A percentile compares a stretch with the other conserved stretches of the same genome.
Conservation (phyloP, 768 basidiomycete genomes). For the Mrakia blollopis region DNA sequence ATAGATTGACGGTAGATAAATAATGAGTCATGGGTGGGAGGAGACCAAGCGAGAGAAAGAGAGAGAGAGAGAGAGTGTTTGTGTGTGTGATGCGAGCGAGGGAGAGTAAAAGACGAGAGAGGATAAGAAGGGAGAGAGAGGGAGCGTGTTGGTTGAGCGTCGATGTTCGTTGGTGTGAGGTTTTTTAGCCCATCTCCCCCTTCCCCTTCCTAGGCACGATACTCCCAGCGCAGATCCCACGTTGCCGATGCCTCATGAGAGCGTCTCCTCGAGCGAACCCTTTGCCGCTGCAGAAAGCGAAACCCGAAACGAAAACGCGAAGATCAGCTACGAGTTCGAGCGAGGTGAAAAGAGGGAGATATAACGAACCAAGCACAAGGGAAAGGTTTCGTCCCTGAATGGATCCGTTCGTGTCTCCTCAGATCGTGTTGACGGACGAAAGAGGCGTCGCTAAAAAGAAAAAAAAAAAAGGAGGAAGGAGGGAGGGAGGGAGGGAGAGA, state of each 20-base stretch:
- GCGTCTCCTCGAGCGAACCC: conserved; percentile 49
- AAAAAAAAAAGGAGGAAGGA: background rate
- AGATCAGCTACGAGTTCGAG: background rate
- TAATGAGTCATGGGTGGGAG: too few species aligned
- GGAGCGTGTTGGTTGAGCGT: background rate
- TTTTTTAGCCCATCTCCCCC: background rate
- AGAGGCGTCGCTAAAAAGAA: conserved; percentile 41
- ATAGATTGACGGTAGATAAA: too few species aligned
- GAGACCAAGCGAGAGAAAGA: too few species aligned
- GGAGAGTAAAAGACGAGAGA: too few species aligned
- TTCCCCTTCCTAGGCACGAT: conserved; percentile 36
- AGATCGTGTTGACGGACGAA: conserved; percentile 50
- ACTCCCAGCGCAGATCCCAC: conserved; percentile 47
- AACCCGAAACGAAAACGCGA: background rate
- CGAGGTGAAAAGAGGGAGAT: background rate
- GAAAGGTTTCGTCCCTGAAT: conserved; percentile 47
- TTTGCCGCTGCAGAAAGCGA: conserved; percentile 44
- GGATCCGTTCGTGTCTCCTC: conserved; percentile 47
- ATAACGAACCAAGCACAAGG: conserved; percentile 47
- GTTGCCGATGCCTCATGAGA: conserved; percentile 47
- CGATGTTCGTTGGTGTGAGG: too few species aligned
- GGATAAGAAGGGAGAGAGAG: too few species aligned
- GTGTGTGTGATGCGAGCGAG: too few species aligned
- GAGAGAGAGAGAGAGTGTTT: too few species aligned
- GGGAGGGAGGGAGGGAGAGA: background rate